Conservation (phyloP, 495 filamentous ascomycete genomes). For the Trichoderma erinaceum region DNA sequence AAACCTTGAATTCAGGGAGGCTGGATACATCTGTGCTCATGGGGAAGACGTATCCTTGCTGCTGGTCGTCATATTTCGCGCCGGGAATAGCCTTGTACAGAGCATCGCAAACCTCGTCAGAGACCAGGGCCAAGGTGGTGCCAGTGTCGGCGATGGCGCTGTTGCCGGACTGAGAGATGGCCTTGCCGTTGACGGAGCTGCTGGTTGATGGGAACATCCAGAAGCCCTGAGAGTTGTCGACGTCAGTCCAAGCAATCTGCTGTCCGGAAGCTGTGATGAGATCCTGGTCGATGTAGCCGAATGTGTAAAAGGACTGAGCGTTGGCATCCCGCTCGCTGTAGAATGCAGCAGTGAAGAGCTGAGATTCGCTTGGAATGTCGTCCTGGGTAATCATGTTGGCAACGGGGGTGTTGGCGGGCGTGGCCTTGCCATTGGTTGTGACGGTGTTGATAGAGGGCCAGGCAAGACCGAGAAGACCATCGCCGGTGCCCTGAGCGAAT, state of each 20-base stretch:
- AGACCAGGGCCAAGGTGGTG: conserved; percentile 64
- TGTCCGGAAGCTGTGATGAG: conserved; percentile 50
- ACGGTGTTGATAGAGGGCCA: conserved; percentile 69
- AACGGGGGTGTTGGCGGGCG: conserved; percentile 66
- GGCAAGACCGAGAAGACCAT: conserved; percentile 66
- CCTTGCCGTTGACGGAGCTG: conserved; percentile 49
- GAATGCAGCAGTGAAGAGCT: conserved; percentile 24
- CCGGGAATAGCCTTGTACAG: conserved; percentile 59
- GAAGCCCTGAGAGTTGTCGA: conserved; percentile 57
- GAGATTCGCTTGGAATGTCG: conserved; percentile 17
- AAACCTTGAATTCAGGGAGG: conserved; percentile 58
- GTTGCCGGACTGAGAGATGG: conserved; percentile 32
- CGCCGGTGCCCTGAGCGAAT: conserved; percentile 54
- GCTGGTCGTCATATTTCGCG: conserved; percentile 37
- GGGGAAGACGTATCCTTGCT: conserved; percentile 63
- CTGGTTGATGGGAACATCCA: conserved; percentile 61
- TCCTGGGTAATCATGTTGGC: conserved; percentile 46
- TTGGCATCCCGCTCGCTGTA: conserved; percentile 51
- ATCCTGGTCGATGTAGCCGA: conserved; percentile 57
- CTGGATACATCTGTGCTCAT: conserved; percentile 42
- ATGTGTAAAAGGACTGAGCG: conserved; percentile 46
- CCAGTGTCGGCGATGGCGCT: conserved; percentile 62
- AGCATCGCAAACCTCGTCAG: conserved; percentile 45
- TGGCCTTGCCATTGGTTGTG: conserved; percentile 49
- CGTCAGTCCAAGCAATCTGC: conserved; percentile 51